Base-by-base conservation (phyloP, 257 asterid species). In the Jaltomata sinuosa region DNA sequence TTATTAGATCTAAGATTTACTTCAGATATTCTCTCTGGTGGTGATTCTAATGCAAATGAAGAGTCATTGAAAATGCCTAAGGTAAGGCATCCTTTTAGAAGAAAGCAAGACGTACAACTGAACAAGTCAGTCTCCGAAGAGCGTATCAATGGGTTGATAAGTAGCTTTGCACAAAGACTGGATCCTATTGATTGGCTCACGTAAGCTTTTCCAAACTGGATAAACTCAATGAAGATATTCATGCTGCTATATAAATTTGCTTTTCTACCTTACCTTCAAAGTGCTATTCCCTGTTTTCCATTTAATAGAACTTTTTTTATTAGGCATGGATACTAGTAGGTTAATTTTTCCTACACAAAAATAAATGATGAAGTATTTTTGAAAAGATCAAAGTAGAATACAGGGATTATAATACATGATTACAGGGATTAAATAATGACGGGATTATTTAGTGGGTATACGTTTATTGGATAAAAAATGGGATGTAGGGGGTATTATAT, bases 141-240 rank as follows among this genome's bases (percentile, higher is more conserved):
- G 86, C 95, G 91, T 22, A 87, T 91, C 49, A 89, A 85, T 80
- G 87, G 85, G 88, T 87, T 93, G 92, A 87, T 92, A 32, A 84
- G 89, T 87, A 93, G 87, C 83, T 91, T 97, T 68, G 91, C 98
- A 52, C 94, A 93, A 67, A 91, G 89, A 82, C 88, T 97, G 90
- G 99, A 97, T 88, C 99, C 98, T 84, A 97, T 97, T 54, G 98
- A 97, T 85, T 97, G 99, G 99, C 98, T 93, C 85, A 97, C 98
- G 98, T 97, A 94, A 87, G 98, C 88, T 89, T 85, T 88, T 86
- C 45, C 50, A 16, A 50, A 52, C 42, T 52, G 3, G 54, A 71
- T 49, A 83, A 57, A 50, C 54, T 68, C 3, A 3, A 83, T 34
- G 64, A 77, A 49, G 49, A 77, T 27, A 16, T 49, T 50, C 64